Evolutionary conservation across 1,284 basidiomycete species (phyloP).

Genomic region (Pterula multifida): DNA sequence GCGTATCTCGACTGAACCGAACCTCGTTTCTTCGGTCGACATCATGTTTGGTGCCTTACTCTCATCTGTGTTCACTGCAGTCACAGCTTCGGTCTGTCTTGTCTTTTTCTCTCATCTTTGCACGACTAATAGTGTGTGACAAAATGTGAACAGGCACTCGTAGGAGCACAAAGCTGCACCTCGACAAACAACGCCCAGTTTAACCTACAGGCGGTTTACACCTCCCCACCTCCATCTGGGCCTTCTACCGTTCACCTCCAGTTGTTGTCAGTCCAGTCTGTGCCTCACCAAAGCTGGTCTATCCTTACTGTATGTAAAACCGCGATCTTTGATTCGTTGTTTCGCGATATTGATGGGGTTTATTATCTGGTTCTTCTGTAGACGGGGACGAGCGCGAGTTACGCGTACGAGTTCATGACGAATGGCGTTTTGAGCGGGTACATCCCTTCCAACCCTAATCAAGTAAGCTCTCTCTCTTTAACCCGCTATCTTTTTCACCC

Average conservation of each 20-base stretch:
- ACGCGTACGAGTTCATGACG: not conserved
- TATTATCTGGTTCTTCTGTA: constrained; percentile 5
- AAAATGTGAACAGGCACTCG: not conserved
- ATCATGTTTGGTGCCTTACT: not conserved
- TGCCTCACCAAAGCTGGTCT: constrained; percentile 6
- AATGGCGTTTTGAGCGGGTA: not conserved
- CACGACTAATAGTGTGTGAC: not conserved
- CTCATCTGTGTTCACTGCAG: not conserved
- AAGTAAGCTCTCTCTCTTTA: not conserved
- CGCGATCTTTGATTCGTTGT: constrained; percentile 7
- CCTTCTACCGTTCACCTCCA: constrained; percentile 6
- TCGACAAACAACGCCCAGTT: constrained; percentile 3
- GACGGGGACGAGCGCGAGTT: not conserved
- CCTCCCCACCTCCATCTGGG: constrained; percentile 6
- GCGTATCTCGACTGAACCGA: no score
- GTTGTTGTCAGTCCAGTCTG: constrained; percentile 8
- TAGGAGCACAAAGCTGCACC: not conserved
- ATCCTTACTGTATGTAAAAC: constrained; percentile 10
- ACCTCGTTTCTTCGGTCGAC: no score
- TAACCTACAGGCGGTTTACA: constrained; percentile 9
- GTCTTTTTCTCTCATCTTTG: not conserved
- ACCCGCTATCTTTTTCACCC: not conserved
- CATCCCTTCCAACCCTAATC: not conserved
- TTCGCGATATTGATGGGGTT: no score
- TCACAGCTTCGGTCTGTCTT: not conserved